A percentile compares a stretch with the other conserved stretches of the same genome.
phyloP scores from a whole-genome alignment of 208 protist species.

The Tetramitus jugosus region DNA sequence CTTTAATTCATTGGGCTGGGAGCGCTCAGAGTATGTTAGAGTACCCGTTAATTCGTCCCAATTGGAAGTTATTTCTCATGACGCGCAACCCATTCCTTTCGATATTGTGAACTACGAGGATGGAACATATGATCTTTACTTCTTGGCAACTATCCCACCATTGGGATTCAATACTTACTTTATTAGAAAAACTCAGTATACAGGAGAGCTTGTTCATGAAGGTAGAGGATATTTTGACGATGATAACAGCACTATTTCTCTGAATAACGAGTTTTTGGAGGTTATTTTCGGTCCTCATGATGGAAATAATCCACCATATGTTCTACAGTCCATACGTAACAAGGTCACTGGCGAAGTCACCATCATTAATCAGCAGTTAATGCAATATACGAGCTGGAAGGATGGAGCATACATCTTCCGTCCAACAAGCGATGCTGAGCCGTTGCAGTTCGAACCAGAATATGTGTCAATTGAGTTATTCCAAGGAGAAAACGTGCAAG shows the following conservation, averaged over 20 bases:
- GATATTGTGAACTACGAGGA: not conserved
- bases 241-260: not conserved
- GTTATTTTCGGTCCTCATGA: not conserved
- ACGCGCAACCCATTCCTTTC: not conserved
- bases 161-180: not conserved
- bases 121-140: not conserved
- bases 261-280: not conserved
- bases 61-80: too few species aligned
- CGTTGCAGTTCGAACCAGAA: not conserved
- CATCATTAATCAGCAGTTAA: not conserved
- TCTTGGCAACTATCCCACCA: not conserved
- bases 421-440: not conserved
- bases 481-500: not conserved
- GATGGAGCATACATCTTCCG: conserved; percentile 7
- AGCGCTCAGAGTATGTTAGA: not conserved
- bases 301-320: not conserved
- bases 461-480: not conserved
- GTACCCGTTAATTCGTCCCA: not conserved
- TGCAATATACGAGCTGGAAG: not conserved
- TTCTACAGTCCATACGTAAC: not conserved
- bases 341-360: not conserved
- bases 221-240: too few species aligned
- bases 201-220: too few species aligned
- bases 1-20: too few species aligned
- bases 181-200: too few species aligned